Percentiles rank a stretch among this genome's conserved stretches.
phyloP scores from a whole-genome alignment of 352 stramenopile species.

The Poterioochromonas sp. region DNA sequence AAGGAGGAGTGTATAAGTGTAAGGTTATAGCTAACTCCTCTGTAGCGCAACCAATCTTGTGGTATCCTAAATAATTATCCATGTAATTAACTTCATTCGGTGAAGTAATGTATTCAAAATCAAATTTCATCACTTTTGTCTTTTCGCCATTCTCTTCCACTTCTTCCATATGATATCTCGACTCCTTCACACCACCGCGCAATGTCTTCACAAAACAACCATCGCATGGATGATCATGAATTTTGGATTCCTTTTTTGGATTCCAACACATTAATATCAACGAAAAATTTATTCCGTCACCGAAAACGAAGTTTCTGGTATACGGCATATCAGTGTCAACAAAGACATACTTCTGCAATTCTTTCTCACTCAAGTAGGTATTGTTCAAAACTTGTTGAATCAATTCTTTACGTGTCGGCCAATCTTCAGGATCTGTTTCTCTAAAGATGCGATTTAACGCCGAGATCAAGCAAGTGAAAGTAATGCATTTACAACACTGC shows the following conservation, averaged over 20 bases:
- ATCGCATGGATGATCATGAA: constrained; percentile 29
- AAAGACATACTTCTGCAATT: constrained; percentile 59
- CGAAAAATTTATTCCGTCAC: constrained; percentile 79
- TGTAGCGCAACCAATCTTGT: constrained; percentile 22
- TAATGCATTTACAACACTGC: too few relatives aligned
- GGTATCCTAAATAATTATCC: not conserved
- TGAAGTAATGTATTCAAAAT: not conserved
- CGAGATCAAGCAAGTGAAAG: too few relatives aligned
- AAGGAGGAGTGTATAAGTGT: constrained; percentile 27
- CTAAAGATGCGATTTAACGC: too few relatives aligned
- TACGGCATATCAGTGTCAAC: constrained; percentile 74
- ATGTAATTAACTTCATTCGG: constrained; percentile 5
- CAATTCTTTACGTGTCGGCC: too few relatives aligned
- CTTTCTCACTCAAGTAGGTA: not conserved
- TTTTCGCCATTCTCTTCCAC: not conserved
- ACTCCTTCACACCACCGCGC: not conserved
- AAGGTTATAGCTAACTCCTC: not conserved
- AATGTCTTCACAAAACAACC: constrained; percentile 25
- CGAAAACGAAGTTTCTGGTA: constrained; percentile 84
- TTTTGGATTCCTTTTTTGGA: constrained; percentile 42
- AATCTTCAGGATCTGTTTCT: too few relatives aligned
- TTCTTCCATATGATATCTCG: not conserved
- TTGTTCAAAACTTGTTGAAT: not conserved
- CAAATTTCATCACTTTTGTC: not conserved
- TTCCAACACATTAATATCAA: constrained; percentile 87